A percentile compares a stretch with the other conserved stretches of the same genome.
Evolutionary conservation across 73 alveolate species (phyloP).

Genomic region (Paramecium bursaria): DNA sequence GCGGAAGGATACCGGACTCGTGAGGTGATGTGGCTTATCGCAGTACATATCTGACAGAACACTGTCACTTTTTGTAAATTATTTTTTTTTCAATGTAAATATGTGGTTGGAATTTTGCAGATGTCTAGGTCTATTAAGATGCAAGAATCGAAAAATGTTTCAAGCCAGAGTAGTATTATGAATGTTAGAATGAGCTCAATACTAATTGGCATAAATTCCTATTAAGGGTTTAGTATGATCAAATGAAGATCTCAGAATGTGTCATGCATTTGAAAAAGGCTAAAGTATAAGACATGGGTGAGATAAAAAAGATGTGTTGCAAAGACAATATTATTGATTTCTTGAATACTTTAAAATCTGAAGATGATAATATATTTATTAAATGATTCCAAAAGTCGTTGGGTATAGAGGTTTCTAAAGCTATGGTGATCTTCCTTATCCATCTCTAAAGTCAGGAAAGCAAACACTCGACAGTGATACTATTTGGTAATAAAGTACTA

Average conservation of each 20-base stretch:
- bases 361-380: slow-evolving; percentile 13
- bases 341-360: slow-evolving; percentile 9
- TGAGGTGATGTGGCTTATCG: slow-evolving; percentile 61
- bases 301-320: slow-evolving; percentile 22
- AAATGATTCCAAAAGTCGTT: slow-evolving; percentile 71
- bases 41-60: slow-evolving; percentile 25
- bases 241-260: background rate
- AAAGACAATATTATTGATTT: background rate
- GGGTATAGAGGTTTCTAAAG: slow-evolving; percentile 69
- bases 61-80: slow-evolving; percentile 28
- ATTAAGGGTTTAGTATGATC: too few relatives aligned
- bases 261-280: background rate
- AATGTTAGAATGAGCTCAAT: too few relatives aligned
- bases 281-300: background rate
- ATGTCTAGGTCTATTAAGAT: too few relatives aligned
- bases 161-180: too few relatives aligned
- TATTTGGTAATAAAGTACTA: slow-evolving; percentile 68
- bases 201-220: too few relatives aligned
- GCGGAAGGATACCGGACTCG: slow-evolving; percentile 68
- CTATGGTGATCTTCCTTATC: slow-evolving; percentile 69
- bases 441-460: slow-evolving; percentile 68
- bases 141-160: too few relatives aligned
- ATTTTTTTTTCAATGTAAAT: too few relatives aligned
- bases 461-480: slow-evolving; percentile 52
- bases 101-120: too few relatives aligned